Evolutionary conservation across 1,284 basidiomycete genomes (phyloP).

Genomic region (Moesziomyces sp.): DNA sequence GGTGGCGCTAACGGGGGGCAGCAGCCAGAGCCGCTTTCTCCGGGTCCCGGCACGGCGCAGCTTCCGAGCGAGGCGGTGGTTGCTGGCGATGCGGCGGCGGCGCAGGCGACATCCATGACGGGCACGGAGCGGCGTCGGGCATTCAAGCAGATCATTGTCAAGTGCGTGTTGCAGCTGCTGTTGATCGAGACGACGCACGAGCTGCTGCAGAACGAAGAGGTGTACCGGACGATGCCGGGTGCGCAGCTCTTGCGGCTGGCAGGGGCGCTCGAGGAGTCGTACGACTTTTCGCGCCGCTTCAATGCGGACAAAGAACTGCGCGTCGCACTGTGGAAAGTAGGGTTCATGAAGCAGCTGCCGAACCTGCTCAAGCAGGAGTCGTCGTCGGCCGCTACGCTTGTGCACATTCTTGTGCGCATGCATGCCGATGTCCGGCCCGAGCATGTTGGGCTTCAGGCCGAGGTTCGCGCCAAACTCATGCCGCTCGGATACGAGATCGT

Average conservation of each 20-base stretch:
- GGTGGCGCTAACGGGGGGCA: conserved; percentile 12
- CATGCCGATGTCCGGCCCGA: conserved; percentile 89
- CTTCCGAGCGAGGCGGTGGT: background rate
- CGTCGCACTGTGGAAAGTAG: conserved; percentile 98
- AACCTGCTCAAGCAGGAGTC: conserved; percentile 99
- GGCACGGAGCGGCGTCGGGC: conserved; percentile 83
- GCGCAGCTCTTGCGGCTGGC: conserved; percentile 91
- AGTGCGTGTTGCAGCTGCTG: conserved; percentile 96
- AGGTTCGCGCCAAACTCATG: conserved; percentile 87
- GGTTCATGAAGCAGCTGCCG: conserved; percentile 99
- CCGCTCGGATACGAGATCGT: conserved; percentile 94
- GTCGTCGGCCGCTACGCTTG: conserved; percentile 91
- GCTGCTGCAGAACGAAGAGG: conserved; percentile 76
- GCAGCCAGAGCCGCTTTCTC: conserved; percentile 27
- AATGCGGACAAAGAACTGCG: conserved; percentile 98
- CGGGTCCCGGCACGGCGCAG: conserved; percentile 45
- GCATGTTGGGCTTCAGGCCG: conserved; percentile 81
- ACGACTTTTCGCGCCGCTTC: conserved; percentile 95
- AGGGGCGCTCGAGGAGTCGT: conserved; percentile 93
- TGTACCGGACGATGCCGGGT: conserved; percentile 94
- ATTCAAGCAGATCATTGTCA: conserved; percentile 99
- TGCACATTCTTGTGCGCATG: conserved; percentile 91
- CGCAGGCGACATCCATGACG: conserved; percentile 55
- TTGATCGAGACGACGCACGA: conserved; percentile 98
- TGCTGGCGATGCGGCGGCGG: background rate